Evolutionary conservation across 73 alveolate genomes (phyloP).

Genomic region (Strombidium stylifer): DNA sequence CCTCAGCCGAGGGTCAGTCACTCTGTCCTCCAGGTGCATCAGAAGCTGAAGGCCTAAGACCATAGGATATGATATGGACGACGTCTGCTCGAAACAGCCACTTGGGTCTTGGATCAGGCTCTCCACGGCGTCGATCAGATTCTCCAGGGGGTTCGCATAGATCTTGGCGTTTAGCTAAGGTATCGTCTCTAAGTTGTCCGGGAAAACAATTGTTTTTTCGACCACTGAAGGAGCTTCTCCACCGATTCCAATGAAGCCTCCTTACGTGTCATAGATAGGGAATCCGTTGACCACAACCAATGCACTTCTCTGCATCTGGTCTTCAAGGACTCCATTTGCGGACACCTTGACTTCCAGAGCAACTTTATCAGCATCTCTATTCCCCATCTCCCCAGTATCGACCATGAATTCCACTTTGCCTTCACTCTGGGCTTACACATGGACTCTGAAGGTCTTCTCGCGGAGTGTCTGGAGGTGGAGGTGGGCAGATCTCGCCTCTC

Average conservation of each 20-base stretch:
- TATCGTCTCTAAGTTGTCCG: constrained; percentile 18
- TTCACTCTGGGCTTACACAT: no score
- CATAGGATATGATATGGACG: constrained; percentile 57
- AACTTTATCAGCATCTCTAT: no score
- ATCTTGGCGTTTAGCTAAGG: constrained; percentile 28
- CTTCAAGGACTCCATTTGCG: not conserved
- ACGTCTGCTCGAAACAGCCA: constrained; percentile 62
- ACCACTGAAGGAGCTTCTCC: not conserved
- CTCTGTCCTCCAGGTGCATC: constrained; percentile 24
- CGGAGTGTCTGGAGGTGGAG: no score
- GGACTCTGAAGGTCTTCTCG: no score
- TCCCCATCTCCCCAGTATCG: no score
- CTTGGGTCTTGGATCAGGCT: constrained; percentile 46
- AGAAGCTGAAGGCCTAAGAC: constrained; percentile 46
- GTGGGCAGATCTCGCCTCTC: no score
- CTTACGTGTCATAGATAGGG: not conserved
- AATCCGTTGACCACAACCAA: constrained; percentile 29
- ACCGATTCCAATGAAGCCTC: constrained; percentile 28
- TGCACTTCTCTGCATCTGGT: not conserved
- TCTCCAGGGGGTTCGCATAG: constrained; percentile 23
- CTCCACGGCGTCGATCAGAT: constrained; percentile 35
- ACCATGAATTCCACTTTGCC: no score
- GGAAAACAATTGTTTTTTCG: not conserved
- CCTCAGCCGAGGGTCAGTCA: not conserved
- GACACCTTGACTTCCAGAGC: constrained; percentile 2